Evolutionary conservation across 78 protist genomes (phyloP), one percentile per base, ranked within the genome.

Genomic region (Dictyostelium purpureum): DNA sequence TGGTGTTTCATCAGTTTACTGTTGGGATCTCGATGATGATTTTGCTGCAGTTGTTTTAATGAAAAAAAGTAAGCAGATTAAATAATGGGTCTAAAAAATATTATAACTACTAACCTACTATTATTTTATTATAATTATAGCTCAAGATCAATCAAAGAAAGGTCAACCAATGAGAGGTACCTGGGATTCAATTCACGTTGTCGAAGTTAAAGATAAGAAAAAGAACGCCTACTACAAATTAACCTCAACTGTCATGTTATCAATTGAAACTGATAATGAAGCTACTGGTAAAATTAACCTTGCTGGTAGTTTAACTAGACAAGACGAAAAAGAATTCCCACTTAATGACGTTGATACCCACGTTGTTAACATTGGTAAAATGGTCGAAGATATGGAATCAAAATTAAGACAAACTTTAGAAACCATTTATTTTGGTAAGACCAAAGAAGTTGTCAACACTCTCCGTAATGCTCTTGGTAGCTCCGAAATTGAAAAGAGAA

Each of bases 161-260:
- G 96, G 94, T 59, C 88, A 67, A 77, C 90, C 96, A 70, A 91
- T 93, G 88, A 74, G 87, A 82, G 99, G 99, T 38, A 54, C 94
- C 26, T 98, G 99, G 99, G 98, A 98, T 79, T 96, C 99, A 66
- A 98, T 98, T 57, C 99, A 98, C 87, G 98, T 98, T 43, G 65
- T 98, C 38, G 98, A 97, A 71, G 99, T 96, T 3, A 47, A 73
- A 57, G 81, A 42, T 19, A 51, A 26, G 89, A 96, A 87, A 81
- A 40, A 31, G 43, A 89, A 79, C 21, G 95, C 97, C 38, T 70
- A 40, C 35, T 98, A 98, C 93, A 87, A 97, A 67, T 94, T 98
- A 42, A 97, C 98, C 18, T 94, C 99, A 40, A 98, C 99, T 19
- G 96, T 98, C 56, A 98, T 98, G 97, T 95, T 98, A n/a, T 40